phyloP scores from a whole-genome alignment of 371 early-diverging fungal genomes.

The Chytridiales sp. region DNA sequence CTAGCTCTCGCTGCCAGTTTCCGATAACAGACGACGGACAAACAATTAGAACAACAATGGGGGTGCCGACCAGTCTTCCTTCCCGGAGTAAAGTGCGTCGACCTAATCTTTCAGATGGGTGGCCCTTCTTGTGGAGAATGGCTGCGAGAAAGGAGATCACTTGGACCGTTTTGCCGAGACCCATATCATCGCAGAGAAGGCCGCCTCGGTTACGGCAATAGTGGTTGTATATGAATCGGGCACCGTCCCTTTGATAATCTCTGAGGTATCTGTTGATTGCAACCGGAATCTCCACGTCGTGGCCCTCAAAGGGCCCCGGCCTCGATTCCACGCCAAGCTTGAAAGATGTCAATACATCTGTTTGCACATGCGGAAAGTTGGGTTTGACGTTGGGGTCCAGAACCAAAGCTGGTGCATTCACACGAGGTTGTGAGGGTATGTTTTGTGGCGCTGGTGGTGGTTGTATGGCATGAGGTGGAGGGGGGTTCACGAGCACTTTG shows the following conservation, averaged over 20 bases:
- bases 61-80: not conserved
- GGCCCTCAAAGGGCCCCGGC: too few relatives aligned
- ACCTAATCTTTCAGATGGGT: not conserved
- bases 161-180: constrained; percentile 73
- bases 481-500: too few relatives aligned
- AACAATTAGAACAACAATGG: not conserved
- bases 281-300: not conserved
- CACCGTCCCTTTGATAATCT: constrained; percentile 1
- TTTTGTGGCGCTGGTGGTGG: too few relatives aligned
- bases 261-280: constrained; percentile 7
- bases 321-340: too few relatives aligned
- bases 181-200: constrained; percentile 98
- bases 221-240: not conserved
- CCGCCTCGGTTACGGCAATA: constrained; percentile 46
- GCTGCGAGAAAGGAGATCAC: constrained; percentile 79
- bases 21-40: constrained; percentile 8
- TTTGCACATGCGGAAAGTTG: too few relatives aligned
- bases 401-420: too few relatives aligned
- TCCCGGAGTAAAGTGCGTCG: not conserved
- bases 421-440: too few relatives aligned
- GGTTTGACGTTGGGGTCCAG: too few relatives aligned
- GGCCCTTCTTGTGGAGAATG: not conserved
- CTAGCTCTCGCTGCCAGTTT: constrained; percentile 7
- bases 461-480: too few relatives aligned
- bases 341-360: too few relatives aligned